Conservation (phyloP, 2,329 filamentous ascomycete species). For the Bipolaris gigantea region DNA sequence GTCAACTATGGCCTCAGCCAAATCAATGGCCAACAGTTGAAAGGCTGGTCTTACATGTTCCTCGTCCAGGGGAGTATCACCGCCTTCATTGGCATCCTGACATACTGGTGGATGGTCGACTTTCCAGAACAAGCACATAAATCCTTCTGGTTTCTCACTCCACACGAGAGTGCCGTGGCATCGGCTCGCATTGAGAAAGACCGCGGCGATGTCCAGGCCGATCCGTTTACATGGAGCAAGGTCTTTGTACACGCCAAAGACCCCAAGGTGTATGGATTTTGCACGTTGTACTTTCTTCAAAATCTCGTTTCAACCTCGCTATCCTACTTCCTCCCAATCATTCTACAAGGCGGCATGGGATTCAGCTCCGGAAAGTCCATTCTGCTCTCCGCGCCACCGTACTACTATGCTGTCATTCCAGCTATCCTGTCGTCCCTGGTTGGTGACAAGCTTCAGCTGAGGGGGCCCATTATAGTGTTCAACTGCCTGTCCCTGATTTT, state of each 20-base stretch:
- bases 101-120: constrained; percentile 72
- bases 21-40: constrained; percentile 59
- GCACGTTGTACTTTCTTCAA: constrained; percentile 65
- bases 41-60: constrained; percentile 72
- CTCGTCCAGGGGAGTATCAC: constrained; percentile 66
- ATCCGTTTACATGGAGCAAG: constrained; percentile 59
- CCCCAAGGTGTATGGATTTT: constrained; percentile 66
- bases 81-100: constrained; percentile 58
- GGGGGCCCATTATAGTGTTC: constrained; percentile 66
- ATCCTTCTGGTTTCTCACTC: constrained; percentile 61
- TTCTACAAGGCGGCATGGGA: constrained; percentile 54
- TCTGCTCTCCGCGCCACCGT: constrained; percentile 66
- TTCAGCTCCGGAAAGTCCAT: constrained; percentile 53
- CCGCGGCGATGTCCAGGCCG: constrained; percentile 61
- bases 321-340: constrained; percentile 67
- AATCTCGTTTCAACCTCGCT: constrained; percentile 68
- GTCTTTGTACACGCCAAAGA: constrained; percentile 62
- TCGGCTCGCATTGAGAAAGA: constrained; percentile 62
- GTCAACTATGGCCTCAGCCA: constrained; percentile 71
- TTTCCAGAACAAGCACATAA: constrained; percentile 64
- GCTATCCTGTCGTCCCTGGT: constrained; percentile 64
- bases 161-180: constrained; percentile 60
- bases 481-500: constrained; percentile 64
- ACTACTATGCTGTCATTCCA: constrained; percentile 67
- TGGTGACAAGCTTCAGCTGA: constrained; percentile 62